A percentile compares a stretch with the other conserved stretches of the same genome.
phyloP scores from a whole-genome alignment of 768 basidiomycete species.

The Nidularia sp. region DNA sequence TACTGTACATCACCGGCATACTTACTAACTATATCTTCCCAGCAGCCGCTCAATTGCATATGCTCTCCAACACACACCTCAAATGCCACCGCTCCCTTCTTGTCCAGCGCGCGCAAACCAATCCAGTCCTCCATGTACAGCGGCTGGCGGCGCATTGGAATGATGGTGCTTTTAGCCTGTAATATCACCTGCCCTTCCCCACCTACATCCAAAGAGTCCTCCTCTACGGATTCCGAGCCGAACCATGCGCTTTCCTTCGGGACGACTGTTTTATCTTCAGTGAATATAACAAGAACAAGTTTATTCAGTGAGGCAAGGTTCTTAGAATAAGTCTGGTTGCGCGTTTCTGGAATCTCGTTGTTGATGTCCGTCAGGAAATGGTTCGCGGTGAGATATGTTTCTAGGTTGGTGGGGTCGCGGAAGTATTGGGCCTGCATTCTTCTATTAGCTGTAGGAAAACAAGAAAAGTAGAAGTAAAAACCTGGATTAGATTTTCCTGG shows the following conservation, averaged over 20 bases:
- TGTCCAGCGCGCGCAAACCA: slow-evolving; percentile 68
- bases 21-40: slow-evolving; percentile 45
- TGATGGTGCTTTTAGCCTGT: slow-evolving; percentile 21
- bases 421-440: slow-evolving; percentile 74
- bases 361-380: slow-evolving; percentile 75
- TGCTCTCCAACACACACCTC: slow-evolving; percentile 69
- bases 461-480: slow-evolving; percentile 15
- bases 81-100: slow-evolving; percentile 55
- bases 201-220: slow-evolving; percentile 13
- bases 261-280: slow-evolving; percentile 69
- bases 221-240: slow-evolving; percentile 57
- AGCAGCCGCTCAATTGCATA: slow-evolving; percentile 68
- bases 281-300: slow-evolving; percentile 72
- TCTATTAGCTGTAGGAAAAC: too few relatives aligned
- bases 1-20: slow-evolving; percentile 29
- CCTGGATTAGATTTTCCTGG: slow-evolving; percentile 73
- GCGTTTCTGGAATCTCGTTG: slow-evolving; percentile 57
- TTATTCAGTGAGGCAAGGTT: slow-evolving; percentile 61
- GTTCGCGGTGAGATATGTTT: slow-evolving; percentile 54
- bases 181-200: too few relatives aligned
- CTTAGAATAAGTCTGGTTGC: slow-evolving; percentile 55
- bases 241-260: slow-evolving; percentile 89
- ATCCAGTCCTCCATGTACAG: slow-evolving; percentile 82
- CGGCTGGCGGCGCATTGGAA: slow-evolving; percentile 71
- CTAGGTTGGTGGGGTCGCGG: slow-evolving; percentile 64